Evolutionary conservation across 495 filamentous ascomycete genomes (phyloP), one percentile per base, ranked within the genome.

Genomic region (Acidiella bohemica): DNA sequence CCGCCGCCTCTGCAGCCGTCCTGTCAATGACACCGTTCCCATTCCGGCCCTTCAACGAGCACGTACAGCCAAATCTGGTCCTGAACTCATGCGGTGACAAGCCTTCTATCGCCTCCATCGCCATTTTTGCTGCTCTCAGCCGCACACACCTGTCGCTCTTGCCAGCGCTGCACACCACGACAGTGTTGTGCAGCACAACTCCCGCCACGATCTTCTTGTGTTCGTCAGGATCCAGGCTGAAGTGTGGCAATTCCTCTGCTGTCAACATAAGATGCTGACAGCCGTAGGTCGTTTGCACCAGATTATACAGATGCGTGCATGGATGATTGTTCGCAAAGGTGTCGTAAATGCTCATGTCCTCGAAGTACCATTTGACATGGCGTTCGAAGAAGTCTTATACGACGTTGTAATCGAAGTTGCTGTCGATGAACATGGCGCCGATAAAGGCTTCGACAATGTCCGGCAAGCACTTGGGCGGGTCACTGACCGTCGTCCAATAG

Each of bases 341-440:
- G 58, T 93, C 86, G 54, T 93, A 94, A 22, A 92, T 66, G 9
- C 66, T 59, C 79, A 96, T 94, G 58, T 96, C 84, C 48, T 75
- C 69, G 46, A 96, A 96, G 57, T 71, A 95, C 13, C 74, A 74
- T 41, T 65, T 67, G 43, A 97, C 70, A 42, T 84, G 72, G 5
- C 45, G 57, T 17, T 75, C 56, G 60, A 93, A 93, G 61, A 96
- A 96, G 3, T 53, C 56, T 47, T 84, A 75, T 1, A 96, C 76
- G 14, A 44, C 46, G 2, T 51, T 48, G 59, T 76, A 95, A 42
- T 88, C 63, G 60, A 86, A 95, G 24, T 71, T 68, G 4, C 85
- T 88, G 60, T 97, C 90, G 14, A 97, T 76, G 54, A 95, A 97
- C 3, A 93, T 66, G 16, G 90, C 88, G 4, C 83, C 92, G 16